Evolutionary conservation across 441 rosid species (phyloP), one percentile per base, ranked within the genome.

Genomic region (Eugenia klotzschiana): DNA sequence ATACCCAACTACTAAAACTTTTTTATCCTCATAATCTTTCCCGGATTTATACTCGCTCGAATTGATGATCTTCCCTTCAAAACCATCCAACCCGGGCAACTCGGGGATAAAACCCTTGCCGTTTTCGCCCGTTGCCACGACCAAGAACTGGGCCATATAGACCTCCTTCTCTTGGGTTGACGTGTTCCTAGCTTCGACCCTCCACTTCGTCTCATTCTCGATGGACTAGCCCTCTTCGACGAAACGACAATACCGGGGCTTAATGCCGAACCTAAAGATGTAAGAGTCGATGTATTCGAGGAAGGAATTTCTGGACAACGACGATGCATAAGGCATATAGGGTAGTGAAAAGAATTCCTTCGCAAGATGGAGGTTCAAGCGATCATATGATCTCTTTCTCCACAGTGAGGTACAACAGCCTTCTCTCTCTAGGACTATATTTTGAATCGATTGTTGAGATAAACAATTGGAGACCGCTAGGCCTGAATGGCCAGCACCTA

Each of bases 271-370:
- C 4, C 77, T 53, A 2, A 52, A 37, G 4, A 89, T 89, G 82
- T 91, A 91, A 2, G 79, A 80, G 16, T 87, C 89, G 40, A 91
- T 83, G 84, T 91, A 91, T 2, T 82, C 79, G 8, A 91, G 53
- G 49, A 91, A 91, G 33, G 46, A 46, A 10, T 81, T 79, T 79
- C 82, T 88, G 6, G 91, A 81, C 3, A 89, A 85, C 7, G 57
- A 7, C 12, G 82, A 23, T 0, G 91, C 86, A 64, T 77, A 79
- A 14, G 89, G 89, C 90, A 84, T 86, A 83, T 83, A 84, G 0
- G 93, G 95, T 20, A 92, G 89, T 12, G 88, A 72, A 20, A 93
- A 92, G 8, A 86, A 90, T 69, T 89, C 83, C 82, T 92, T 92
- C 10, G 89, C 89, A 18, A 91, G 84, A 82, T 91, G 95, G 18